These are phyloP conservation scores for Babesia sp. DNA, from an alignment of 169 alveolate genomes.

Conservation along the genomic window DNA sequence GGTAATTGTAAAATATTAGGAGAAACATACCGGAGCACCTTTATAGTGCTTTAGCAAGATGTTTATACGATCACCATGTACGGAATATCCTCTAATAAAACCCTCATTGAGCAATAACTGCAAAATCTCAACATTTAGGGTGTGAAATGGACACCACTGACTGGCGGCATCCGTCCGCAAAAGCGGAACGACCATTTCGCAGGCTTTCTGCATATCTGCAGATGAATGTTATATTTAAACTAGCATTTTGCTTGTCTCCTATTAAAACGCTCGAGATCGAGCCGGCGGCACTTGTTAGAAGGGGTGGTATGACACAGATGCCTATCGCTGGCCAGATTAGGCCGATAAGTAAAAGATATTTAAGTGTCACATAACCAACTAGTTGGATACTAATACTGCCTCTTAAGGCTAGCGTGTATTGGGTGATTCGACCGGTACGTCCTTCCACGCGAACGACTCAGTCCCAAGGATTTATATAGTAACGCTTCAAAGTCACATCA, in stretches of 20 bases:
- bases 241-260: background rate
- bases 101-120: conserved; percentile 84
- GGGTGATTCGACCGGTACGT: background rate
- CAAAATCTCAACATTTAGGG: conserved; percentile 81
- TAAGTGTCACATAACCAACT: too few species aligned
- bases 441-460: conserved; percentile 4
- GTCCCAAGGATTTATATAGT: background rate
- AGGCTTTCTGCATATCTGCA: conserved; percentile 82
- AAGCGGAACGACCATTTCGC: conserved; percentile 87
- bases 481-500: too few species aligned
- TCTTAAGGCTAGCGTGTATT: background rate
- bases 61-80: conserved; percentile 84
- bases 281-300: background rate
- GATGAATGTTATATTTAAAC: background rate
- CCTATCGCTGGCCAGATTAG: too few species aligned
- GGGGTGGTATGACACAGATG: too few species aligned
- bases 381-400: background rate
- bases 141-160: conserved; percentile 82
- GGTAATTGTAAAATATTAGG: background rate
- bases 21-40: conserved; percentile 72
- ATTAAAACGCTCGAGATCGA: background rate
- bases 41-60: conserved; percentile 85
- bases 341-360: too few species aligned
- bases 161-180: conserved; percentile 80
- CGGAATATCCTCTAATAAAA: conserved; percentile 83